phyloP scores from a whole-genome alignment of 140 eudicot species.

The Stevia rebaudiana region DNA sequence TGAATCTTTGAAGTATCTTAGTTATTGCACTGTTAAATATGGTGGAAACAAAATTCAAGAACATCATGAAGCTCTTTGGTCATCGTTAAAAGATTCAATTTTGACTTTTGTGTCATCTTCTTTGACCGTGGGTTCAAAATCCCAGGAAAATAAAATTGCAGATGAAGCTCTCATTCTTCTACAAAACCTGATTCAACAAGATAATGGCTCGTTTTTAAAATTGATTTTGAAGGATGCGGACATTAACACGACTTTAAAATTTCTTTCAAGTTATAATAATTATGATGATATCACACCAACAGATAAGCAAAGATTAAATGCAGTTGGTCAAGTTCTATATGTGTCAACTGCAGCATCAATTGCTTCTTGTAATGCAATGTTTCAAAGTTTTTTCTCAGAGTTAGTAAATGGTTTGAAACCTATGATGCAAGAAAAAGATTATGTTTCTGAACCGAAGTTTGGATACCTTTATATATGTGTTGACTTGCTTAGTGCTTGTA shows the following conservation, averaged over 20 bases:
- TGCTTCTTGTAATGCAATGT: slow-evolving; percentile 59
- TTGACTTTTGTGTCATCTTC: slow-evolving; percentile 37
- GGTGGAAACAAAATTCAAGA: slow-evolving; percentile 53
- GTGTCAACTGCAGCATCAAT: slow-evolving; percentile 48
- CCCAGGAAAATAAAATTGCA: slow-evolving; percentile 50
- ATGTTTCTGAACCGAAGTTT: slow-evolving; percentile 31
- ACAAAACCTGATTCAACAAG: slow-evolving; percentile 45
- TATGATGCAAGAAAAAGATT: slow-evolving; percentile 27
- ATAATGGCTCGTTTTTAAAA: slow-evolving; percentile 27
- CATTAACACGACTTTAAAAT: slow-evolving; percentile 36
- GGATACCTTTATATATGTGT: slow-evolving; percentile 58
- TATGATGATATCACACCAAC: slow-evolving; percentile 28
- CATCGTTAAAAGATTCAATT: slow-evolving; percentile 50
- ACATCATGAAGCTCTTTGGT: slow-evolving; percentile 65
- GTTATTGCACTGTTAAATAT: slow-evolving; percentile 53
- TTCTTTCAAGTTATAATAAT: slow-evolving; percentile 25
- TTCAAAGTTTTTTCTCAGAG: slow-evolving; percentile 46
- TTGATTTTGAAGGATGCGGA: slow-evolving; percentile 59
- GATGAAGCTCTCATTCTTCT: slow-evolving; percentile 66
- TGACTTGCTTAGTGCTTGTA: slow-evolving; percentile 68
- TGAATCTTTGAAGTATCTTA: slow-evolving; percentile 83
- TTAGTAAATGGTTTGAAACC: slow-evolving; percentile 42
- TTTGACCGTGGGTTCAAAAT: slow-evolving; percentile 27
- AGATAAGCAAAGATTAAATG: slow-evolving; percentile 55
- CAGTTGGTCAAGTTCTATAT: slow-evolving; percentile 55